Base-by-base conservation (phyloP, 129 eudicot genomes). In the Cynara cardunculus region DNA sequence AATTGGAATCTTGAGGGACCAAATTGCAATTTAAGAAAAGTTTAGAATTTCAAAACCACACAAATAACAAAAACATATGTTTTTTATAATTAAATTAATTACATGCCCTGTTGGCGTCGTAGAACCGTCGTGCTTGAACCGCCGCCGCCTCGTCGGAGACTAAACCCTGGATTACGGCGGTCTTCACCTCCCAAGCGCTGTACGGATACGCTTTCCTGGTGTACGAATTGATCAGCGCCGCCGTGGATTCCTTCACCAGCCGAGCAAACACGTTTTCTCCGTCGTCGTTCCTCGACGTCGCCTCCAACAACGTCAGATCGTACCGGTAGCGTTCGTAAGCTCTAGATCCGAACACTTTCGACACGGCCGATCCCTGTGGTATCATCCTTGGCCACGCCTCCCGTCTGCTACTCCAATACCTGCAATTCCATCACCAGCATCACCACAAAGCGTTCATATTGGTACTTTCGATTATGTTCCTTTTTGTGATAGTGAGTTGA, bases 371-470 rank as follows among this genome's bases (percentile, higher is more conserved):
- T 71, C 71, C 87, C 82, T 87, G 84, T 13, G 95, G 98, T 28
- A 89, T 93, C 95, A 94, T 94, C 85, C 88, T 88, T 18, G 97
- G 98, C 98, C 98, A 94, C 56, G 90, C 71, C 76, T 89, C 97
- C 35, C 76, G 78, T 79, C 93, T 79, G 88, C 97, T 89, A 86
- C 97, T 91, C 98, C 97, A 94, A 25, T 86, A 94, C 89, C 98
- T 91, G 72, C 71, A 82, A 39, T 77, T 56, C 19, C 53, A 2
- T 49, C 25, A 24, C 7, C 22, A 19, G 25, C 25, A 22, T 3
- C 22, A 19, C 25, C 11, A 2, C 31, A 0, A 53, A 75, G 0
- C 19, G 10, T 34, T 77, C 72, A 9, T 35, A 34, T 25, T 46
- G 44, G 27, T 68, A 26, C 8, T 65, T 35, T 39, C 19, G 34